Conservation (phyloP, 768 basidiomycete genomes). For the Leccinum disarticulatum region DNA sequence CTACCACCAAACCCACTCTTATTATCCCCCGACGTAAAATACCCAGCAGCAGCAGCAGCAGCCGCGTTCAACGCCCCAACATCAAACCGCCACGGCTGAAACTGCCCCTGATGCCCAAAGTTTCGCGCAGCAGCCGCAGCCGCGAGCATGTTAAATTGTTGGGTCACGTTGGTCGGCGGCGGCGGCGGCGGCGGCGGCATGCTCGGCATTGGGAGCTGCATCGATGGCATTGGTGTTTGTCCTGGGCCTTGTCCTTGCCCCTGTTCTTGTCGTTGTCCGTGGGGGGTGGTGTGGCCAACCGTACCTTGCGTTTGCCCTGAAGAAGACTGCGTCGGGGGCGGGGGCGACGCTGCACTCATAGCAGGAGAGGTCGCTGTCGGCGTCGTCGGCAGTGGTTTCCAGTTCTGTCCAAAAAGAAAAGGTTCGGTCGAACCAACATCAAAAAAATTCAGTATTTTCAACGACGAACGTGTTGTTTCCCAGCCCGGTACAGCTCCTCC, state of each 20-base stretch:
- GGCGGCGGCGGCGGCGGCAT: constrained; percentile 2
- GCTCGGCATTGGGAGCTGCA: neutral
- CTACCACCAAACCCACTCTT: constrained; percentile 14
- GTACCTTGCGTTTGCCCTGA: neutral
- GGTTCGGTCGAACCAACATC: neutral
- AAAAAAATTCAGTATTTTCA: neutral
- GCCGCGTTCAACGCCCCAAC: constrained; percentile 14
- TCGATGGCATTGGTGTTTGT: neutral
- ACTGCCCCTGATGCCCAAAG: constrained; percentile 23
- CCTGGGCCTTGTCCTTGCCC: neutral
- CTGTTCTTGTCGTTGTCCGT: neutral
- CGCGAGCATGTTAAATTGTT: constrained; percentile 30
- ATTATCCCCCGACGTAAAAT: constrained; percentile 22
- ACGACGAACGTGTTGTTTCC: constrained; percentile 65
- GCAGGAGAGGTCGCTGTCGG: constrained; percentile 5
- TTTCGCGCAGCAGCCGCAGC: constrained; percentile 26
- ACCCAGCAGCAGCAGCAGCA: constrained; percentile 8
- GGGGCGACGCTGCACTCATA: neutral
- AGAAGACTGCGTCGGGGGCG: constrained; percentile 6
- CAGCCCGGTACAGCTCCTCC: constrained; percentile 80
- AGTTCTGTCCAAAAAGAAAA: constrained; percentile 39
- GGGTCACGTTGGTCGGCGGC: constrained; percentile 13
- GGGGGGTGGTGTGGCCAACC: neutral
- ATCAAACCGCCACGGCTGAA: constrained; percentile 22
- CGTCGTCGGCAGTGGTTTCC: constrained; percentile 48